Base-by-base conservation (phyloP, 2,329 filamentous ascomycete genomes). In the Venturia carpophila region DNA sequence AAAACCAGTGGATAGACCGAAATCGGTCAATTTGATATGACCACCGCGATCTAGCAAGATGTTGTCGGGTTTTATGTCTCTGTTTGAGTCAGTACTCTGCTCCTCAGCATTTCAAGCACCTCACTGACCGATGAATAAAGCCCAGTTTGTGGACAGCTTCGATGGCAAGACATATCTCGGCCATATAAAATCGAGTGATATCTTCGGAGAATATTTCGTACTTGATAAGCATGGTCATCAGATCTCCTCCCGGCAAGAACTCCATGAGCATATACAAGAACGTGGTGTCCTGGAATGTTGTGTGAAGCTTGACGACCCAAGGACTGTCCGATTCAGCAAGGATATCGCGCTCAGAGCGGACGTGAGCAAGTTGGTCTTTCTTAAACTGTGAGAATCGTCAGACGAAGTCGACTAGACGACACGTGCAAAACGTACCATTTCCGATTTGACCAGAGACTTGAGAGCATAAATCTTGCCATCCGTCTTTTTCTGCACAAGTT, bases 191-290 rank as follows among this genome's bases (percentile, higher is more conserved):
- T 21, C 94, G 87, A 39, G 94, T 99, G 70, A 99, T 97, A 70
- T 99, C 94, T 76, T 97, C 93, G 0, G 92, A 96, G 77, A 99
- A 99, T 75, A 99, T 97, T 76, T 99, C 94, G 74, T 99, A 99
- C 83, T 97, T 99, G 81, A 99, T 99, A 70, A 99, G 83, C 94
- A 99, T 99, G 3, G 94, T 99, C 94, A 99, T 99, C 75, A 99
- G 78, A 79, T 99, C 94, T 76, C 94, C 94, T 76, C 94, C 94
- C 9, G 94, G 94, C 76, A 99, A 84, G 78, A 97, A 99, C 78
- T 99, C 94, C 94, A 99, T 99, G 67, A 99, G 83, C 88, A 99
- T 94, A 81, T 99, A 99, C 43, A 99, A 82, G 79, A 97, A 99
- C 69, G 94, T 93, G 58, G 85, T 84, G 75, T 99, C 94, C 78